phyloP scores from a whole-genome alignment of 2,329 filamentous ascomycete species.

The Pezizomycotina sp. region DNA sequence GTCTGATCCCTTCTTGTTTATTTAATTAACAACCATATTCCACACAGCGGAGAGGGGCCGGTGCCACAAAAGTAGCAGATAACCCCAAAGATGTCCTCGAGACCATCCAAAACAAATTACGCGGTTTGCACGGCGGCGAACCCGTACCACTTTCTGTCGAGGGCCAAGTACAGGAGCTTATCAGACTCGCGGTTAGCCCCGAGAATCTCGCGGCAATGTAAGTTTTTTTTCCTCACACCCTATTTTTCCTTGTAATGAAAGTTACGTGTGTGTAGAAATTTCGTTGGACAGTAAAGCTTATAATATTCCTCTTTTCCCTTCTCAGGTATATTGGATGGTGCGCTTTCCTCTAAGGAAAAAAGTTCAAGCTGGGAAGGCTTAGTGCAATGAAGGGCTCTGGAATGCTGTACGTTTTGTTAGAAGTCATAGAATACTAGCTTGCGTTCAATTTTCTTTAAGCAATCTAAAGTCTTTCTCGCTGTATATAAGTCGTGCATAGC shows the following conservation, averaged over 20 bases:
- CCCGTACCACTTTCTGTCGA: conserved; percentile 87
- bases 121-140: conserved; percentile 67
- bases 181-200: conserved; percentile 67
- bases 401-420: too few relatives aligned
- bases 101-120: conserved; percentile 71
- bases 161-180: conserved; percentile 91
- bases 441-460: too few relatives aligned
- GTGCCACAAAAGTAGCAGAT: conserved; percentile 38
- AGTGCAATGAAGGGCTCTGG: too few relatives aligned
- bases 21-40: conserved; percentile 28
- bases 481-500: too few relatives aligned
- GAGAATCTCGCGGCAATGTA: conserved; percentile 83
- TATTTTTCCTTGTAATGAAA: too few relatives aligned
- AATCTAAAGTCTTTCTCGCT: too few relatives aligned
- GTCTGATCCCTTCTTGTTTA: too few relatives aligned
- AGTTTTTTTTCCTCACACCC: conserved; percentile 4
- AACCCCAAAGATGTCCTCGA: conserved; percentile 71
- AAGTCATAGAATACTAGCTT: too few relatives aligned
- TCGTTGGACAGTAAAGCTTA: too few relatives aligned
- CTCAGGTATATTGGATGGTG: conserved; percentile 60
- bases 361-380: too few relatives aligned
- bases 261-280: too few relatives aligned
- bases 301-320: background rate
- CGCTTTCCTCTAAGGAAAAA: conserved; percentile 47
- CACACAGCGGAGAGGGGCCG: conserved; percentile 33